Evolutionary conservation across 208 protist species (phyloP).

Genomic region (Angomonas ambiguus): DNA sequence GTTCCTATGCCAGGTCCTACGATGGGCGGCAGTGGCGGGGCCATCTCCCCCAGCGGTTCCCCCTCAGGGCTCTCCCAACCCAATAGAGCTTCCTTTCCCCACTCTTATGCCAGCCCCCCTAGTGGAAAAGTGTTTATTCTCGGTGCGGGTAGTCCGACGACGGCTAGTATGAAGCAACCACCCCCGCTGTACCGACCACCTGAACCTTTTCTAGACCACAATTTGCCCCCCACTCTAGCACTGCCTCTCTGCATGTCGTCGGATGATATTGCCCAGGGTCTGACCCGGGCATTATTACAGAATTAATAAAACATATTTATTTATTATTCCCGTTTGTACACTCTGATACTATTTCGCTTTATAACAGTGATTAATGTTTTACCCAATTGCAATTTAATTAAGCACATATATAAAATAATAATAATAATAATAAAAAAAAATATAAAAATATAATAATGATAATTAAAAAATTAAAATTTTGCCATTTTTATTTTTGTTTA

Average conservation of each 20-base stretch:
- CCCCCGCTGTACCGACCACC: constrained; percentile 79
- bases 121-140: constrained; percentile 2
- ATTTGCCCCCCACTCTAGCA: constrained; percentile 79
- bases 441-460: not conserved
- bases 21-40: constrained; percentile 1
- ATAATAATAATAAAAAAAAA: not conserved
- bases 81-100: not conserved
- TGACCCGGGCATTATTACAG: constrained; percentile 57
- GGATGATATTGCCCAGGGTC: constrained; percentile 39
- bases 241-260: constrained; percentile 49
- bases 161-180: constrained; percentile 13
- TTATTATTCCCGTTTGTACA: constrained; percentile 2
- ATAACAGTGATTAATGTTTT: not conserved
- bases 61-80: not conserved
- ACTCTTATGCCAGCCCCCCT: not conserved
- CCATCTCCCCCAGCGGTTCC: not conserved
- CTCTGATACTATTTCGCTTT: not conserved
- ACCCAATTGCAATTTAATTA: no score
- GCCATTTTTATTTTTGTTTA: constrained; percentile 8
- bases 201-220: constrained; percentile 82
- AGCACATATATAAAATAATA: no score
- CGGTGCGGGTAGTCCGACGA: not conserved
- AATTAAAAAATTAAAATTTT: not conserved
- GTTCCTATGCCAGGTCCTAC: constrained; percentile 31
- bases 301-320: constrained; percentile 24